Conservation (phyloP, 179 eudicot genomes). For the Heliamphora pulchella region DNA sequence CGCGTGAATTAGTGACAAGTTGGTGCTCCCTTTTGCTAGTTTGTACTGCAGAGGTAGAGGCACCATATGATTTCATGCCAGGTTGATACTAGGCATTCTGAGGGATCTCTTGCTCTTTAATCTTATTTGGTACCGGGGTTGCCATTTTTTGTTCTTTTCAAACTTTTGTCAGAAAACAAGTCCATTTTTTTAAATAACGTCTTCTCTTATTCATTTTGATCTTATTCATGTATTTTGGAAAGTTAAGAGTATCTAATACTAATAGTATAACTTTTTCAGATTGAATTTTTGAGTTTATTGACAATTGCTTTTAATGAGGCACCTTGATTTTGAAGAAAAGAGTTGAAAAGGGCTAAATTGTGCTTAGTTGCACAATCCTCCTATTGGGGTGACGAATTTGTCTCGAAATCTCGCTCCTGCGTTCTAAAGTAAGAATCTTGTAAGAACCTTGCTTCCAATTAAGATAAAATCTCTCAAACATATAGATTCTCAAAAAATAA, state of each 20-base stretch:
- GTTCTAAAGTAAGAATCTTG: too few species aligned
- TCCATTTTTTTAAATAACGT: too few species aligned
- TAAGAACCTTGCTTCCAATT: too few species aligned
- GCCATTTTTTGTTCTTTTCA: background rate
- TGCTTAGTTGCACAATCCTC: too few species aligned
- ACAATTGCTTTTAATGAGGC: background rate
- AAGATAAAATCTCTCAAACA: too few species aligned
- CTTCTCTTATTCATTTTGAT: background rate
- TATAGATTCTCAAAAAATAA: too few species aligned
- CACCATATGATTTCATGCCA: conserved; percentile 11
- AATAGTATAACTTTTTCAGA: background rate
- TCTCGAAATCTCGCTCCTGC: too few species aligned
- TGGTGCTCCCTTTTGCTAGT: conserved; percentile 18
- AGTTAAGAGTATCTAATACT: background rate
- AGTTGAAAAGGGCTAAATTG: background rate
- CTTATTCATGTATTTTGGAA: background rate
- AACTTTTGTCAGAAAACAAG: background rate
- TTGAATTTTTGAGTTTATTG: background rate
- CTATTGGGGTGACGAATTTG: too few species aligned
- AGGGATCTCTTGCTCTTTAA: conserved; percentile 13
- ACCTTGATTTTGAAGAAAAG: background rate
- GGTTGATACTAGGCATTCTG: conserved; percentile 28
- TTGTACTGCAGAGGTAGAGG: conserved; percentile 18
- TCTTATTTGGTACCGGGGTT: background rate
- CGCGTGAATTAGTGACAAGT: background rate